Evolutionary conservation across 202 grass and related monocot species (phyloP), one percentile per base, ranked within the genome.

Genomic region (Panicum virgatum): DNA sequence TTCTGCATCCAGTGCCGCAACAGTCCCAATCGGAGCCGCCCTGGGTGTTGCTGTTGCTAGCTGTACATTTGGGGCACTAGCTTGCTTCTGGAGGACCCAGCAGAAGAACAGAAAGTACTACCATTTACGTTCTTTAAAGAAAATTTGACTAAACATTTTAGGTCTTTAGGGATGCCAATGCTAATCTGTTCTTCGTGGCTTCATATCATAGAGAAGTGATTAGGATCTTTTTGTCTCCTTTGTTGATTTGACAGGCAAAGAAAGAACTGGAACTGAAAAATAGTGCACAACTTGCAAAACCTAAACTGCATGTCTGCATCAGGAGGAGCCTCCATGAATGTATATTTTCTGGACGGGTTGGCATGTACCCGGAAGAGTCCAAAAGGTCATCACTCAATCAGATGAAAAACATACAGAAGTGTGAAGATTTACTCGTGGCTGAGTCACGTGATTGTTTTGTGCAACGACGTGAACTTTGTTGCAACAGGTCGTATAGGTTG

Each of bases 31-130:
- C 26, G 93, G 96, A 82, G 96, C 96, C 65, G 96, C 96, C 37
- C 81, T 98, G 59, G 92, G 89, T 39, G 88, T 98, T 47, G 91
- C 92, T 0, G 9, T 90, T 81, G 92, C 91, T 36, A 98, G 92
- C 73, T 89, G 91, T 82, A 86, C 83, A 78, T 98, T 98, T 89
- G 96, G 96, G 44, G 92, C 85, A 46, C 67, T 98, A 30, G 96
- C 96, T 47, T 98, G 96, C 85, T 92, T 98, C 80, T 98, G 96
- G 96, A 87, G 96, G 72, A 72, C 89, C 15, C 92, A 98, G 58
- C 92, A 98, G 85, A 98, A 98, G 90, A 96, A 95, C 82, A 90
- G 96, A 91, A 98, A 98, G 96, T 98, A 98, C 82, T 96, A 95
- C 92, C 82, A 91, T 86, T 94, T 95, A 85, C 86, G 88, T 62